Percentiles rank a stretch among this genome's conserved stretches.
Conservation (phyloP, 345 rosid species). For the Clarkia xantiana region DNA sequence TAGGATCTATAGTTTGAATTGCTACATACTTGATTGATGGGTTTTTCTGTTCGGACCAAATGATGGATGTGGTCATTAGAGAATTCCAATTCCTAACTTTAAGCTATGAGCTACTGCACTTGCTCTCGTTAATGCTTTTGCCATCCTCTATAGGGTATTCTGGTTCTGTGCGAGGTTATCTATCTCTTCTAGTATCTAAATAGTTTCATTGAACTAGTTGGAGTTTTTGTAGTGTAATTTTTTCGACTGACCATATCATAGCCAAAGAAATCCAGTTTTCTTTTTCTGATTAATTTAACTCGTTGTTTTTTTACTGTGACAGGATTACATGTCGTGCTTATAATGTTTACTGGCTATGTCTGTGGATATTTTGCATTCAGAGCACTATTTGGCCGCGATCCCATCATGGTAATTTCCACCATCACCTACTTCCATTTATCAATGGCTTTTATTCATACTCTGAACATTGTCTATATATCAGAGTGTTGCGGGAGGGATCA, state of each 20-base stretch:
- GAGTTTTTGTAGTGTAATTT: no score
- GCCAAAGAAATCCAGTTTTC: no score
- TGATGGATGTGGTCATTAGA: no score
- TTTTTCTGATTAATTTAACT: neutral
- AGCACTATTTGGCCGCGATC: conserved; percentile 64
- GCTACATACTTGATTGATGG: no score
- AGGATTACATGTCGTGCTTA: conserved; percentile 80
- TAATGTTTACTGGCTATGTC: conserved; percentile 92
- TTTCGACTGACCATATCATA: no score
- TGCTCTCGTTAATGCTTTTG: neutral
- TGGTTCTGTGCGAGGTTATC: no score
- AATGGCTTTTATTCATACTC: neutral
- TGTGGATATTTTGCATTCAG: conserved; percentile 70
- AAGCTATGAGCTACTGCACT: neutral
- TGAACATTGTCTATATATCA: conserved; percentile 11
- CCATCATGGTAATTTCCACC: conserved; percentile 37
- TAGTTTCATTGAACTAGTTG: no score
- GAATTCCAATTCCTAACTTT: neutral
- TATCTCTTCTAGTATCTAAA: no score
- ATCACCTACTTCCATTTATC: neutral
- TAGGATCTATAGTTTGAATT: no score
- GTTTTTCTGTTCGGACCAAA: no score
- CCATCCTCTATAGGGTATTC: no score
- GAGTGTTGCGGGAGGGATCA: conserved; percentile 95
- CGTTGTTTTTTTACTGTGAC: conserved; percentile 6